A percentile compares a stretch with the other conserved stretches of the same genome.
phyloP scores from a whole-genome alignment of 768 basidiomycete species.

The Leccinum uliginosum region DNA sequence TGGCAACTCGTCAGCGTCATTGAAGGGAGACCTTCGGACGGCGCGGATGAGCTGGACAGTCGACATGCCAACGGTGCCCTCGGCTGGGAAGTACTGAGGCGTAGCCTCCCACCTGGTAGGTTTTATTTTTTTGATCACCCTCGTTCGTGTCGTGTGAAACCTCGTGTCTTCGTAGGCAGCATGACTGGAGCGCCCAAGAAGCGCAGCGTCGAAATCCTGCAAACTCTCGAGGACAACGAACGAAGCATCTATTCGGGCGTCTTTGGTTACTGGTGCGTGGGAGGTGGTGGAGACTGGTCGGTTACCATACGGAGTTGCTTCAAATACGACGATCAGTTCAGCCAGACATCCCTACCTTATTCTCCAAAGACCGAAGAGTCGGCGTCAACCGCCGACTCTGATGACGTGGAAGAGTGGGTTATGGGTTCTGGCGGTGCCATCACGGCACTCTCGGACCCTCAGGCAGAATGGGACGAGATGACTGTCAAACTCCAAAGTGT shows the following conservation, averaged over 20 bases:
- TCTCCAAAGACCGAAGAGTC: conserved; percentile 5
- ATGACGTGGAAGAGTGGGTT: conserved; percentile 53
- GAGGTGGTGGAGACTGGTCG: conserved; percentile 88
- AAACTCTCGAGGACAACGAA: conserved; percentile 65
- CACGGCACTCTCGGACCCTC: conserved; percentile 82
- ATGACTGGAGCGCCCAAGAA: conserved; percentile 99
- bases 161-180: conserved; percentile 51
- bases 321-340: conserved; percentile 49
- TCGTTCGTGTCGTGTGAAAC: conserved; percentile 1
- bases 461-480: conserved; percentile 95
- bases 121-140: not conserved
- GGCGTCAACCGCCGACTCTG: conserved; percentile 9
- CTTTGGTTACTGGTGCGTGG: conserved; percentile 88
- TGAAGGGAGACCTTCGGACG: conserved; percentile 54
- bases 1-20: conserved; percentile 96
- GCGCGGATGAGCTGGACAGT: conserved; percentile 36
- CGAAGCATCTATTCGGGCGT: conserved; percentile 89
- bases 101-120: conserved; percentile 83
- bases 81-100: conserved; percentile 75
- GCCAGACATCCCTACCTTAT: conserved; percentile 8
- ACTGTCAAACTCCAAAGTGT: conserved; percentile 79
- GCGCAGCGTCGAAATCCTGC: conserved; percentile 86
- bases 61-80: conserved; percentile 37
- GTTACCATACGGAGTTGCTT: conserved; percentile 93
- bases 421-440: conserved; percentile 96